Percentiles rank a stretch among this genome's conserved stretches.
These are phyloP conservation scores for Durusdinium trenchii DNA, from an alignment of 73 alveolate genomes.

Conservation along the genomic window DNA sequence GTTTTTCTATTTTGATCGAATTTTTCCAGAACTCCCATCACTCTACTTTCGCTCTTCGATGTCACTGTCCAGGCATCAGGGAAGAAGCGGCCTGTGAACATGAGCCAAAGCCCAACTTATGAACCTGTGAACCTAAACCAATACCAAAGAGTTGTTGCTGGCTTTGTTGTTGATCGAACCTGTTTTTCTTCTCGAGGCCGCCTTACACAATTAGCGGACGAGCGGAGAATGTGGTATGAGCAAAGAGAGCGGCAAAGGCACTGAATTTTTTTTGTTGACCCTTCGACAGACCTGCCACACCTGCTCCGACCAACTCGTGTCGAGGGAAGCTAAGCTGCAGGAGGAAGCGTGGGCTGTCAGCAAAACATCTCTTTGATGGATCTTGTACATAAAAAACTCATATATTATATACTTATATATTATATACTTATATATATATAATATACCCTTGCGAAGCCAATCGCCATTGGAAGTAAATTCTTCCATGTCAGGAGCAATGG, in stretches of 20 bases:
- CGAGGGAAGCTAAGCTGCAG: constrained; percentile 78
- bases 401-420: too few species aligned
- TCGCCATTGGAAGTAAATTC: too few species aligned
- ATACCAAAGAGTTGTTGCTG: not conserved
- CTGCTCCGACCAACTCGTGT: not conserved
- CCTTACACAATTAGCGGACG: constrained; percentile 61
- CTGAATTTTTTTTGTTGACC: not conserved
- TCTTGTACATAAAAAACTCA: too few species aligned
- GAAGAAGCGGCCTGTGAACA: constrained; percentile 44
- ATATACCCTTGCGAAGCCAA: too few species aligned
- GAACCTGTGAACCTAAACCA: not conserved
- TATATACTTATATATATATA: too few species aligned
- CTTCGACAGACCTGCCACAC: not conserved
- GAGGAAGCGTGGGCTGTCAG: constrained; percentile 41
- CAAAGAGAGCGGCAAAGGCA: constrained; percentile 79
- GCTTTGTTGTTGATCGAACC: not conserved
- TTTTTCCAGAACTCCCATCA: not conserved
- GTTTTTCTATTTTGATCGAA: not conserved
- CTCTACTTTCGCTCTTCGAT: not conserved
- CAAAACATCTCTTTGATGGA: not conserved
- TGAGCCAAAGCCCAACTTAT: not conserved
- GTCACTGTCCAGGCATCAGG: not conserved
- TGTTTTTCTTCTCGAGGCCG: constrained; percentile 16
- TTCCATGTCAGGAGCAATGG: too few species aligned
- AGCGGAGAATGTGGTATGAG: constrained; percentile 71